phyloP scores from a whole-genome alignment of 139 green algal genomes.

The Raphidocelis subcapitata region DNA sequence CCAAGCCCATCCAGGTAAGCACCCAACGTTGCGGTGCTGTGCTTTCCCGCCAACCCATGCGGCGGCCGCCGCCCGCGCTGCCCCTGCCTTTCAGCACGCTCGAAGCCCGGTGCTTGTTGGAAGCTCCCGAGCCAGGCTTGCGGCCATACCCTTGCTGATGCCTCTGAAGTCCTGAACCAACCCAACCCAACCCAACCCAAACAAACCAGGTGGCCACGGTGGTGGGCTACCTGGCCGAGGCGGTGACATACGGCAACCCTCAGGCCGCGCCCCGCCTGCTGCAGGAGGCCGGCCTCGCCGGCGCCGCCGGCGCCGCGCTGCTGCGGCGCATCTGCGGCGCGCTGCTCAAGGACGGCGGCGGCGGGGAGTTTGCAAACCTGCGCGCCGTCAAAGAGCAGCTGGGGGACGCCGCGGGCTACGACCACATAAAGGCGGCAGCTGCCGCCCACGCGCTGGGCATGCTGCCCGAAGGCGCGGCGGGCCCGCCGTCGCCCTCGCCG shows the following conservation, averaged over 20 bases:
- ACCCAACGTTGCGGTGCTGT: too few species aligned
- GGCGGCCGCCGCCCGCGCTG: neutral
- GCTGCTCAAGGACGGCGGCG: neutral
- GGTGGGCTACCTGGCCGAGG: constrained; percentile 24
- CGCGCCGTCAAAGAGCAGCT: constrained; percentile 6
- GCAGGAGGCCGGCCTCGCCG: neutral
- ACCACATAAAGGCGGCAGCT: constrained; percentile 26
- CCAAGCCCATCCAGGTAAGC: constrained; percentile 31
- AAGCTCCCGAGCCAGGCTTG: neutral
- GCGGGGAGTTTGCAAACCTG: neutral
- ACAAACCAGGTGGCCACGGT: constrained; percentile 4
- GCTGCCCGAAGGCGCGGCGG: too few species aligned
- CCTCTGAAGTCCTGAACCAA: constrained; percentile 1
- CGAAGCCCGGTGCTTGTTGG: neutral
- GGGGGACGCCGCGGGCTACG: constrained; percentile 8
- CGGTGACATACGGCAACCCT: neutral
- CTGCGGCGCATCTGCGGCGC: constrained; percentile 11
- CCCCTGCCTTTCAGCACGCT: neutral
- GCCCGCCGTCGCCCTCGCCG: too few species aligned
- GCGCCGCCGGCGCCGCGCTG: neutral
- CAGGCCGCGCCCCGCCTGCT: constrained; percentile 12
- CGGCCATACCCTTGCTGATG: neutral
- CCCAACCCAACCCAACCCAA: neutral
- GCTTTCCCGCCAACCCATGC: neutral
- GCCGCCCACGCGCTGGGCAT: too few species aligned